Evolutionary conservation across 352 stramenopile species (phyloP).

Genomic region (Chrysophaeum taylorii): DNA sequence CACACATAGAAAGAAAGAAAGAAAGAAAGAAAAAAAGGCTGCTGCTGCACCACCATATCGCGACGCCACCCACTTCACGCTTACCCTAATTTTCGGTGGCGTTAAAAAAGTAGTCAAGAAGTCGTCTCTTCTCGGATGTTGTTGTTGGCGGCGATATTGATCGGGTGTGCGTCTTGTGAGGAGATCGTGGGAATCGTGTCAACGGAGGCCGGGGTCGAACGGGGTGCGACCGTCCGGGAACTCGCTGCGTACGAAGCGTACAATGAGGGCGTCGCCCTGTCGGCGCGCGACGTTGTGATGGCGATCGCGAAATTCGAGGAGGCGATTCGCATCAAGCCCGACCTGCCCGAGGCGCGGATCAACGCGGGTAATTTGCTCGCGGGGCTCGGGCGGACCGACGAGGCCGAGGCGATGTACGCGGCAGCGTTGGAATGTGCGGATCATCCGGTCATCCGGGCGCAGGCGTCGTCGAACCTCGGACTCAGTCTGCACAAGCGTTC

Average conservation of each 20-base stretch:
- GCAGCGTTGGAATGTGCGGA: background rate
- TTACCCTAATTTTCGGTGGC: no score
- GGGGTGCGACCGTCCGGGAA: background rate
- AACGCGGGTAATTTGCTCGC: background rate
- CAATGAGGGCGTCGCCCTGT: background rate
- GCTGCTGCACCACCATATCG: no score
- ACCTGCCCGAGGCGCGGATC: constrained; percentile 5
- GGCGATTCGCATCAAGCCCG: background rate
- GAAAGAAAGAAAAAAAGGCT: no score
- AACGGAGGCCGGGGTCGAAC: background rate
- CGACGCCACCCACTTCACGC: no score
- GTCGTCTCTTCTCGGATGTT: no score
- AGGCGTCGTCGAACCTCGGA: constrained; percentile 5
- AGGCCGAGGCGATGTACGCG: background rate
- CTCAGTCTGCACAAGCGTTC: background rate
- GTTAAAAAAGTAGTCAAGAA: no score
- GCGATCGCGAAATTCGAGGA: background rate
- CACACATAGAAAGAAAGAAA: no score
- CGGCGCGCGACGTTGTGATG: background rate
- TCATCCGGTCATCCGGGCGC: background rate
- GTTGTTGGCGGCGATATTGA: no score
- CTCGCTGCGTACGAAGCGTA: background rate
- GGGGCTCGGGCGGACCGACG: background rate
- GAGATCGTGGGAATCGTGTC: constrained; percentile 5
- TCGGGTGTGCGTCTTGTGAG: no score